Percentiles rank a stretch among this genome's conserved stretches.
phyloP scores from a whole-genome alignment of 2,329 filamentous ascomycete species.

The Cucurbitaria berberidis region DNA sequence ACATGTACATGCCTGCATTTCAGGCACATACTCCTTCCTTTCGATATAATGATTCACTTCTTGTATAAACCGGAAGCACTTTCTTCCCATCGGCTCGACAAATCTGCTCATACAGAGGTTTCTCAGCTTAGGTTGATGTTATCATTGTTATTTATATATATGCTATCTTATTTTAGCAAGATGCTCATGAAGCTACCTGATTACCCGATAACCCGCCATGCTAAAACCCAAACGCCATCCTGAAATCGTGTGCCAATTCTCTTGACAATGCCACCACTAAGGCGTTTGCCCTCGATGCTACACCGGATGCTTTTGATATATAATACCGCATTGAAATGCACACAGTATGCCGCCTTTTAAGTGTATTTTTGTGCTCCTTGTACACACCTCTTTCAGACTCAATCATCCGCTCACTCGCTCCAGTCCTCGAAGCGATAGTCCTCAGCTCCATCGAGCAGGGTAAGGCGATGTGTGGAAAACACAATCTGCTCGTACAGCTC shows the following conservation, averaged over 20 bases:
- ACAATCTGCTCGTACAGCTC: conserved; percentile 54
- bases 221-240: too few species aligned
- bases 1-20: neutral
- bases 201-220: too few species aligned
- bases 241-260: too few species aligned
- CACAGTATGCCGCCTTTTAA: too few species aligned
- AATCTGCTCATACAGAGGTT: neutral
- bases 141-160: neutral
- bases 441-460: conserved; percentile 68
- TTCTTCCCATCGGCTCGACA: neutral
- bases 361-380: too few species aligned
- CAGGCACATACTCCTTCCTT: neutral
- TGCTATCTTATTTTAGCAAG: too few species aligned
- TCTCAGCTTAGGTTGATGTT: neutral
- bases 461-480: conserved; percentile 57
- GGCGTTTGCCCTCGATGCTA: too few species aligned
- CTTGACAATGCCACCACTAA: too few species aligned
- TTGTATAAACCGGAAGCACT: neutral
- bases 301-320: too few species aligned
- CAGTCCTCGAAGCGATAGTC: conserved; percentile 60
- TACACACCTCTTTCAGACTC: too few species aligned
- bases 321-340: too few species aligned
- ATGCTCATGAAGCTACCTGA: too few species aligned
- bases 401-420: conserved; percentile 10
- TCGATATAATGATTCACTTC: neutral